Evolutionary conservation across 2,329 filamentous ascomycete genomes (phyloP), one percentile per base, ranked within the genome.

Genomic region (Grosmannia serpens): DNA sequence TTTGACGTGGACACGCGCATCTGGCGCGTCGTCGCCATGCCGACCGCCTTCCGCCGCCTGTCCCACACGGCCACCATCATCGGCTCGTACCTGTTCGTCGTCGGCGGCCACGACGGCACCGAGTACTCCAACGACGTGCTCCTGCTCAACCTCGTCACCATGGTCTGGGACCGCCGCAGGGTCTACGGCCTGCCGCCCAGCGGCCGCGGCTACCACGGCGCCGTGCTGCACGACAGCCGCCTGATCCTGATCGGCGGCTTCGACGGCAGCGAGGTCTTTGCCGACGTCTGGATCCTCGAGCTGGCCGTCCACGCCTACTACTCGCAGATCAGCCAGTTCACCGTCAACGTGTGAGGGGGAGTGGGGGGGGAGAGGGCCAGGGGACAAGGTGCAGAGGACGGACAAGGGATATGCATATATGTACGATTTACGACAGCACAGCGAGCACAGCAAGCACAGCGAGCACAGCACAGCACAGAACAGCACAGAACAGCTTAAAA

Each of bases 311-410:
- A 87, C 69, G 81, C 84, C 44, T 88, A 88, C 68, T 88, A 87
- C 66, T 86, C 84, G 62, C 85, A 88, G 70, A 88, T 88, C 67
- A 86, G 83, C 68, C 84, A 87, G 69, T 88, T 87, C 64, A 83
- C 77, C 46, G 87, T 88, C 65, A 83, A 86, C 66, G 82, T 87
- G 60, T 86, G 61, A 33, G 8, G 2, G 6, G 2, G 4, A n/a
- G n/a, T n/a, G n/a, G 17, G 27, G 10, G 26, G 44, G 15, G 24
- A 2, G 17, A 44, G 35, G 24, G 6, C 9, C 20, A 26, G 24
- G 24, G 46, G 11, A 15, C 10, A 26, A 46, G 20, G n/a, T 17
- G 5, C 38, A 24, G n/a, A 26, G 13, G 7, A 47, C 9, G 8
- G 44, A 24, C n/a, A 49, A 15, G 15, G 9, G 2, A 17, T 3